Evolutionary conservation across 1,284 basidiomycete genomes (phyloP).

Genomic region (Thelephora terrestris): DNA sequence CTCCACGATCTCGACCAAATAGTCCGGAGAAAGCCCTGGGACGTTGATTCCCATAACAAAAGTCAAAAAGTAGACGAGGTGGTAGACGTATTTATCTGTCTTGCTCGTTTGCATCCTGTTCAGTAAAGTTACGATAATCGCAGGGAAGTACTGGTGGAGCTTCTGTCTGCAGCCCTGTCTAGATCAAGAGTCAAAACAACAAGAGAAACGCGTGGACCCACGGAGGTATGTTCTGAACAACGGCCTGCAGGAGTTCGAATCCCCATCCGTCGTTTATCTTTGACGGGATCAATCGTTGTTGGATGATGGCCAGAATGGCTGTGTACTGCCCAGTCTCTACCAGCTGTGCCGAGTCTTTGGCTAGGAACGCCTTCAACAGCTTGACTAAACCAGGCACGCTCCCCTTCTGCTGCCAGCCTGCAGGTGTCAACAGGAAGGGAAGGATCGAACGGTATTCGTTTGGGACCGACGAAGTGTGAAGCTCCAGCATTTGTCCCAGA

Average conservation of each 20-base stretch:
- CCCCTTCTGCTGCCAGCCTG: conserved; percentile 92
- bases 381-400: conserved; percentile 91
- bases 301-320: conserved; percentile 82
- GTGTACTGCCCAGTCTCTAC: conserved; percentile 68
- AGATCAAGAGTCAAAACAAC: neutral
- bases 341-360: conserved; percentile 62
- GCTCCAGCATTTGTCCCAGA: conserved; percentile 89
- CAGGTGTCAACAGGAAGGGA: conserved; percentile 77
- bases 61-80: conserved; percentile 73
- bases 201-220: conserved; percentile 31
- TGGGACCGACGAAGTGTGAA: conserved; percentile 64
- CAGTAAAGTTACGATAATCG: conserved; percentile 74
- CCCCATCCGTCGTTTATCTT: conserved; percentile 88
- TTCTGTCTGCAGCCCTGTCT: conserved; percentile 33
- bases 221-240: conserved; percentile 68
- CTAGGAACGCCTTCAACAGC: conserved; percentile 79
- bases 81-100: conserved; percentile 83
- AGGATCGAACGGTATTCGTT: conserved; percentile 73
- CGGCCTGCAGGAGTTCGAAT: conserved; percentile 79
- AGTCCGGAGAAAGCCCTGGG: conserved; percentile 68
- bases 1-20: conserved; percentile 69
- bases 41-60: conserved; percentile 69
- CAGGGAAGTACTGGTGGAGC: conserved; percentile 69
- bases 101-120: conserved; percentile 84
- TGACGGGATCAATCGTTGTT: conserved; percentile 81